phyloP scores from a whole-genome alignment of 306 rosid species.

The Fragaria ananassa region DNA sequence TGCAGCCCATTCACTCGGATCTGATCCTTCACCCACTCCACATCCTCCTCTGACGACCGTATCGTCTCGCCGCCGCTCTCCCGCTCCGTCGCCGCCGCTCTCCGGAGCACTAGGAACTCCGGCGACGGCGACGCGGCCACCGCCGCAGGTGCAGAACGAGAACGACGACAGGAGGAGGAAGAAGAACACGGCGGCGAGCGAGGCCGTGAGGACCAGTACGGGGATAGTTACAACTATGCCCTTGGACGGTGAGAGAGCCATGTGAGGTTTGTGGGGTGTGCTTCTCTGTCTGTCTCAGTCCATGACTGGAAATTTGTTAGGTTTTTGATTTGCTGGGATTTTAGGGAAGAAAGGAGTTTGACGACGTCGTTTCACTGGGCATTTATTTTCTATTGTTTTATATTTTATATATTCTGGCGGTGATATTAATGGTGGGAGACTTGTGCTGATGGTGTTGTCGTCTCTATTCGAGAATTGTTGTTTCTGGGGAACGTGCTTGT shows the following conservation, averaged over 20 bases:
- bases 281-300: background rate
- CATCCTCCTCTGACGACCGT: slow-evolving; percentile 57
- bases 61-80: slow-evolving; percentile 22
- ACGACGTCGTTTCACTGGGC: background rate
- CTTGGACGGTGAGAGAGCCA: slow-evolving; percentile 64
- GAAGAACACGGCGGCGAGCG: slow-evolving; percentile 52
- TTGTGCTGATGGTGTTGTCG: background rate
- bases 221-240: slow-evolving; percentile 69
- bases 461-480: background rate
- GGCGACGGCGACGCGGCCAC: background rate
- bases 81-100: background rate
- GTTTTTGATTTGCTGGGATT: background rate
- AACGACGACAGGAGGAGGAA: slow-evolving; percentile 68
- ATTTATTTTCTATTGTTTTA: background rate
- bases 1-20: slow-evolving; percentile 71
- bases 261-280: slow-evolving; percentile 11
- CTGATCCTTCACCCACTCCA: slow-evolving; percentile 82
- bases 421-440: background rate
- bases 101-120: background rate
- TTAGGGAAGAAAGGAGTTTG: background rate
- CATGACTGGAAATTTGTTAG: background rate
- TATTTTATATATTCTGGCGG: background rate
- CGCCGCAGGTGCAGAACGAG: slow-evolving; percentile 68
- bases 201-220: slow-evolving; percentile 56
- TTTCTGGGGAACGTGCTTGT: background rate